These are phyloP conservation scores for Tricholoma matsutake DNA, from an alignment of 768 basidiomycete species.

Conservation along the genomic window DNA sequence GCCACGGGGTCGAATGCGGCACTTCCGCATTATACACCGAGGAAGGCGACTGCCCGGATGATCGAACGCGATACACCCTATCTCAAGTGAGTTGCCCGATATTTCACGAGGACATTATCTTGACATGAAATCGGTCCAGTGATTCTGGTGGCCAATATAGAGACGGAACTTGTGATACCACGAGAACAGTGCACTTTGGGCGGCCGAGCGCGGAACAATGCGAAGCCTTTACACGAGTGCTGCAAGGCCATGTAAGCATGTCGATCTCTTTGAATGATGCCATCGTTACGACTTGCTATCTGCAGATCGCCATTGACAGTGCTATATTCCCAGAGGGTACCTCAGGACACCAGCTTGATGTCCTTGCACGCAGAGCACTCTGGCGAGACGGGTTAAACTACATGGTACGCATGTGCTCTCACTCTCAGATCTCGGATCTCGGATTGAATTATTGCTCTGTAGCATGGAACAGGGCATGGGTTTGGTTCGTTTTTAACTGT, in stretches of 20 bases:
- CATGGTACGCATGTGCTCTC: constrained; percentile 41
- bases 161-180: constrained; percentile 89
- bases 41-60: constrained; percentile 60
- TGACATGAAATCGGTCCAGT: constrained; percentile 26
- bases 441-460: constrained; percentile 10
- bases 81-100: constrained; percentile 63
- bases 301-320: constrained; percentile 84
- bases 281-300: constrained; percentile 14
- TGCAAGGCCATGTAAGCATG: constrained; percentile 89
- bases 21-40: constrained; percentile 88
- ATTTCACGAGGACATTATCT: constrained; percentile 13
- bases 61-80: constrained; percentile 83
- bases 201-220: constrained; percentile 81
- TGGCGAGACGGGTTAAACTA: constrained; percentile 88
- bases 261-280: constrained; percentile 9
- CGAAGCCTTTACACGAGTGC: constrained; percentile 90
- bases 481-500: constrained; percentile 85
- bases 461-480: constrained; percentile 93
- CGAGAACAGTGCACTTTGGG: constrained; percentile 83
- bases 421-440: constrained; percentile 7
- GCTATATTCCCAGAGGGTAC: constrained; percentile 91
- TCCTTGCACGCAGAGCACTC: constrained; percentile 82
- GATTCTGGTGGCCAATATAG: constrained; percentile 90
- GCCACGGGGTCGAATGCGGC: constrained; percentile 92
- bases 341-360: constrained; percentile 78